Base-by-base conservation (phyloP, 495 filamentous ascomycete genomes). In the Podospora conica region DNA sequence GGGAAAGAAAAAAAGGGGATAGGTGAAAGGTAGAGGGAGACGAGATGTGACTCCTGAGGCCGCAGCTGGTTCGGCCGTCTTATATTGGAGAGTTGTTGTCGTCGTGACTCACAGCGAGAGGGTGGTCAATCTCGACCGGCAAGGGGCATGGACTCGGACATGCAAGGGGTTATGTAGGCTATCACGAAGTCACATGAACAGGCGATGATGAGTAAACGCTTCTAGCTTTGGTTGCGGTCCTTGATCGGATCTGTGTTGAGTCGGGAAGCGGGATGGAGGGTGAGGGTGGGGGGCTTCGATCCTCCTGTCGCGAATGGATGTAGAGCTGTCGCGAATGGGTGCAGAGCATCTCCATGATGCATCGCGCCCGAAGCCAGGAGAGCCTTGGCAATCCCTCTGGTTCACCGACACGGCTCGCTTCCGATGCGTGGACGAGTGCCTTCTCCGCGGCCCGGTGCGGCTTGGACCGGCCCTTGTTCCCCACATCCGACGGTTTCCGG, bases 181-280 rank as follows among this genome's bases (percentile, higher is more conserved):
- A 56, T 71, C 69, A 60, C 69, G 67, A 66, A 71, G 69, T 71
- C 69, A 71, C 69, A 66, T 69, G 69, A 64, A 57, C 33, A 63
- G 60, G 65, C 66, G 57, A 65, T 54, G 24, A n/a, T 33, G 40
- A 48, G 18, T 48, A 48, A 48, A n/a, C 6, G 15, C 6, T 48
- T 48, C 18, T 48, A 48, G 40, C 40, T 8, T 48, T 15, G 5
- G 40, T 48, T n/a, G 15, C 40, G 29, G 40, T 48, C 40, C 40
- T 48, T 18, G 18, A 48, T 48, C 40, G 40, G 40, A 48, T 6
- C 9, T 48, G 40, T 15, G 40, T 8, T 8, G 40, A 7, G 8
- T 48, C 40, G 40, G 40, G 40, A 48, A n/a, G n/a, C n/a, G n/a
- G n/a, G n/a, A n/a, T 48, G 15, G 40, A 48, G 11, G 6, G n/a